Evolutionary conservation across 2,329 filamentous ascomycete species (phyloP).

Genomic region (Paramyrothecium sp.): DNA sequence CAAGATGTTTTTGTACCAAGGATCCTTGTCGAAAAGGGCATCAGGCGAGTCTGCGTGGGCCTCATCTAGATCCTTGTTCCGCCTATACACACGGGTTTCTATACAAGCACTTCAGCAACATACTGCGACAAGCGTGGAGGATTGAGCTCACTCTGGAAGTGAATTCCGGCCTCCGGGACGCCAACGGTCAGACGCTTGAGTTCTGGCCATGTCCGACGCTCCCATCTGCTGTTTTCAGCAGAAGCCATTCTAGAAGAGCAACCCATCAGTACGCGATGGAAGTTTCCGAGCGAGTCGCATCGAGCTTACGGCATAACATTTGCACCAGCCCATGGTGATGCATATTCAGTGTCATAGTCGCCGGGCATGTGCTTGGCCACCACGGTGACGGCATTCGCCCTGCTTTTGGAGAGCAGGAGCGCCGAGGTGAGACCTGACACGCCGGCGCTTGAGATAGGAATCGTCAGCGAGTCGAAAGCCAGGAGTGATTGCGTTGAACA

Average conservation of each 20-base stretch:
- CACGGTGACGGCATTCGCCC: slow-evolving; percentile 58
- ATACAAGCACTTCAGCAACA: slow-evolving; percentile 5
- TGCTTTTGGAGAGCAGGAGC: slow-evolving; percentile 43
- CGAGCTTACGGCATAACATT: slow-evolving; percentile 70
- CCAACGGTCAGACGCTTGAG: slow-evolving; percentile 59
- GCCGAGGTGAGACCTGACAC: slow-evolving; percentile 52
- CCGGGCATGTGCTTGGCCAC: slow-evolving; percentile 90
- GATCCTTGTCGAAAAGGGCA: slow-evolving; percentile 61
- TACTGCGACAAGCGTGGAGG: background rate
- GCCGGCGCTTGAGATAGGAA: slow-evolving; percentile 35
- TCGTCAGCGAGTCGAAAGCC: slow-evolving; percentile 1
- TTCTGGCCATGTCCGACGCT: slow-evolving; percentile 63
- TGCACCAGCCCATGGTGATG: slow-evolving; percentile 85
- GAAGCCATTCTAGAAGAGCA: slow-evolving; percentile 39
- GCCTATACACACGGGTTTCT: slow-evolving; percentile 50
- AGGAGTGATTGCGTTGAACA: background rate
- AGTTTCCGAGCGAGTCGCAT: background rate
- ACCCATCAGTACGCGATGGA: background rate
- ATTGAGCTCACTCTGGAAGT: slow-evolving; percentile 62
- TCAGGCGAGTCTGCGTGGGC: slow-evolving; percentile 46
- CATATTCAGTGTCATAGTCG: slow-evolving; percentile 89
- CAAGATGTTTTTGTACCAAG: slow-evolving; percentile 73
- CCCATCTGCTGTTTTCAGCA: slow-evolving; percentile 49
- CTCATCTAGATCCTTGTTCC: slow-evolving; percentile 58
- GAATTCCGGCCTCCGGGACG: slow-evolving; percentile 75